Percentiles rank a stretch among this genome's conserved stretches.
phyloP scores from a whole-genome alignment of 192 early-diverging fungal genomes.

The Phycomyces blakesleeanus region DNA sequence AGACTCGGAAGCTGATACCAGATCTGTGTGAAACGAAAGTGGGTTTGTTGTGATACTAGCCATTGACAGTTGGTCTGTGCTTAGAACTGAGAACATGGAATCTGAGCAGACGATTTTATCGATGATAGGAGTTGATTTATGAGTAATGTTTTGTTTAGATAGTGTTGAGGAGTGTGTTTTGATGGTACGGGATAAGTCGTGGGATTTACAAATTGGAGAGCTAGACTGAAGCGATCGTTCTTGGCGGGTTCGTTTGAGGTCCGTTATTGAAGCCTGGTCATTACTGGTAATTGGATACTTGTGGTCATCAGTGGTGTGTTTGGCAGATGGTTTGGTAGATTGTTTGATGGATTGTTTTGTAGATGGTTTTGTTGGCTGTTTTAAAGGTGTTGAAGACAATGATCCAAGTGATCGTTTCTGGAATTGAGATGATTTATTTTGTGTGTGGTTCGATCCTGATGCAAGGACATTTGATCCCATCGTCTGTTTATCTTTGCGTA shows the following conservation, averaged over 20 bases:
- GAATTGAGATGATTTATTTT: no score
- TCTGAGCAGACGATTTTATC: neutral
- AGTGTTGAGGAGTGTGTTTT: no score
- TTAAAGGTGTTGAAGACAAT: neutral
- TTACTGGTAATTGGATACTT: no score
- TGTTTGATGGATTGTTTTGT: neutral
- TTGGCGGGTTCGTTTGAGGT: no score
- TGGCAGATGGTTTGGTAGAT: neutral
- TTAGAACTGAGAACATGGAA: neutral
- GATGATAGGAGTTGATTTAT: neutral
- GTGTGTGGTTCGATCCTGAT: no score
- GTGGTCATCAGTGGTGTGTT: neutral
- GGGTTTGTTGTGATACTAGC: neutral
- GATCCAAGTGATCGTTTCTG: no score
- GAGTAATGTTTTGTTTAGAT: neutral
- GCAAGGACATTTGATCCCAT: no score
- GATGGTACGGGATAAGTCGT: no score
- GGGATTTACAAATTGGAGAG: no score
- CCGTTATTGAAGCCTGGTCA: no score
- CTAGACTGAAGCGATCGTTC: no score
- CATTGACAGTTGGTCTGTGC: neutral
- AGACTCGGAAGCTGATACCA: neutral
- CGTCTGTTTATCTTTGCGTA: no score
- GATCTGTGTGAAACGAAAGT: neutral
- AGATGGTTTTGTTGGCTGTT: neutral